Base-by-base conservation (phyloP, 306 rosid species). In the Sindora glabra region DNA sequence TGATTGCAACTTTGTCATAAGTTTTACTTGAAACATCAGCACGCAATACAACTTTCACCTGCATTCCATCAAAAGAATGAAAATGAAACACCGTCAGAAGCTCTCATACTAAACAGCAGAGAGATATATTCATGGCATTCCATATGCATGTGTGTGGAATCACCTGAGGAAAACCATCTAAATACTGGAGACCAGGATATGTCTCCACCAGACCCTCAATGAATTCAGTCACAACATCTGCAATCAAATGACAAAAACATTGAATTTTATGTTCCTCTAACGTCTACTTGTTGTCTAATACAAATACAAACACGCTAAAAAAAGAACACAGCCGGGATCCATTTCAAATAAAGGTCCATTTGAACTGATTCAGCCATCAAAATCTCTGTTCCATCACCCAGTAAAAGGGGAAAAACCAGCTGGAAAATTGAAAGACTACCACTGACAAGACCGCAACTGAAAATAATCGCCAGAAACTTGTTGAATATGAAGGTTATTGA, bases 201-300 rank as follows among this genome's bases (percentile, higher is more conserved):
- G 99, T 86, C 76, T 92, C 97, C 77, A 89, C 88, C 48, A 92
- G 89, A 57, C 99, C 99, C 67, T 92, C 99, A 32, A 92, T 89
- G 82, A 76, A 92, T 61, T 92, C 95, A 19, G 87, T 86, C 64
- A 89, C 99, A 49, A 86, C 97, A 78, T 84, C 99, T 89, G 87
- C 78, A 71, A 77, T 56, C 57, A 62, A 46, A 70, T 63, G 44
- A 62, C 27, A 63, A n/a, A n/a, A 15, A 13, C 13, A 33, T 2
- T 37, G 65, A 71, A 22, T 30, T 47, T 40, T 37, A n/a, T n/a
- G n/a, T n/a, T n/a, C n/a, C n/a, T n/a, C n/a, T n/a, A n/a, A n/a
- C n/a, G n/a, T n/a, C n/a, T n/a, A n/a, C n/a, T n/a, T n/a, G n/a
- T n/a, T n/a, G n/a, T n/a, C n/a, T n/a, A n/a, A n/a, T n/a, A n/a